Evolutionary conservation across 2,329 filamentous ascomycete species (phyloP), one percentile per base, ranked within the genome.

Genomic region (Penicillium sp.): DNA sequence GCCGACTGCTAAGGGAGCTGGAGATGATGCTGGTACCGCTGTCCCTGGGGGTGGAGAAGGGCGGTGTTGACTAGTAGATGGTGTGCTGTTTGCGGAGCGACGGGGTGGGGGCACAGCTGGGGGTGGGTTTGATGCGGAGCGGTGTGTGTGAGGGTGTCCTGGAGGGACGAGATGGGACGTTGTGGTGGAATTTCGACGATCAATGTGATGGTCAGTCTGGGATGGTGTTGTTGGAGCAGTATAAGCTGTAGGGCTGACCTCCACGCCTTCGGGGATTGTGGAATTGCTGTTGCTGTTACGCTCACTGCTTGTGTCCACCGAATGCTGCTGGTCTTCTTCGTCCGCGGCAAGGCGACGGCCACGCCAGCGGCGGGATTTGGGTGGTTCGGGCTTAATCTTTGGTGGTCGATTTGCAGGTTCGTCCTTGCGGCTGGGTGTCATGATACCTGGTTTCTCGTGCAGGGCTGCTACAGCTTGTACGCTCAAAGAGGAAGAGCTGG

Each of bases 381-480:
- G 77, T 3, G 74, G 74, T 22, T 72, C 68, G n/a, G 75, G 75
- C 57, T 74, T 76, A 47, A 72, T 55, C 61, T 74, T 75, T 35
- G 65, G 58, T 55, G 53, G 58, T 39, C 58, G 63, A 41, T 61
- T 52, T 43, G 39, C 57, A 26, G 63, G 63, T 5, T 69, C 85
- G 47, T 74, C 68, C 56, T 72, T 75, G 47, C 88, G 82, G 70
- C 90, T 91, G 6, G 90, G 91, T 19, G 91, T 92, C 67, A 92
- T 87, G 22, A 93, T 86, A 1, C 90, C 91, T 0, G 91, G 91
- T 72, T 90, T 92, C 75, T 93, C 91, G 71, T 83, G 90, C 45
- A 92, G 89, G 11, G 86, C 85, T 7, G 91, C 91, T 43, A 96
- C 86, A 65, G 95, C 89, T 33, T 86, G 80, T 47, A 95, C 88